Evolutionary conservation across 2,329 filamentous ascomycete genomes (phyloP), one percentile per base, ranked within the genome.

Genomic region (Beauveria pseudobassiana): DNA sequence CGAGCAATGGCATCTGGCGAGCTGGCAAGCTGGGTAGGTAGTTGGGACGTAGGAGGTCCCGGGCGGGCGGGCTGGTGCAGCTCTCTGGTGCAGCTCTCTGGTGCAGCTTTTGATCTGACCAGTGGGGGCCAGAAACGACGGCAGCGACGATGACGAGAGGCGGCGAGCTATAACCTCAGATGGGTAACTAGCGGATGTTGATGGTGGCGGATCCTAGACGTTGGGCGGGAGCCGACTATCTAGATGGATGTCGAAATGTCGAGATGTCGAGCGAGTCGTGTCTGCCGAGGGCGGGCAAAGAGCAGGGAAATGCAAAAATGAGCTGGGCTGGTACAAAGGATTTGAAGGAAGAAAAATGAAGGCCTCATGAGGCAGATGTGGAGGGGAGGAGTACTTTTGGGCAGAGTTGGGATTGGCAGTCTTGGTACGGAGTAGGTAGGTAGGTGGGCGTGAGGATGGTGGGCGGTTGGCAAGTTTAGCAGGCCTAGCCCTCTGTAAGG

Each of bases 1-100:
- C 59, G 38, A 45, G 59, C 46, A 52, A 45, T 62, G 45, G 55
- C 55, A 58, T 58, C 18, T 58, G 55, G 55, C 34, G 42, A 46
- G 45, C 45, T 50, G 34, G 34, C 34, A 38, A 38, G 34, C 34
- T 38, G 10, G 30, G 30, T 34, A 38, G 38, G 18, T 58, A 18
- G 45, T 50, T n/a, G 30, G 45, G 22, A 49, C 45, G 45, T 46
- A 49, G 55, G 45, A 49, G 22, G 22, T n/a, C 16, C 43, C 45
- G 16, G 55, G 45, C 55, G 55, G 43, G 30, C 55, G 34, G 12
- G 34, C 34, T 54, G 34, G 34, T 22, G 20, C 51, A 54, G 48
- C 26, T 48, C 10, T 42, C 34, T 40, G 49, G 52, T 52, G n/a
- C 30, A 28, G 54, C 42, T 50, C 10, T 42, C 26, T 53, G 49